Percentiles rank a stretch among this genome's conserved stretches.
phyloP scores from a whole-genome alignment of 202 grass and related monocot species.

The Thinopyrum obtusiflorum region DNA sequence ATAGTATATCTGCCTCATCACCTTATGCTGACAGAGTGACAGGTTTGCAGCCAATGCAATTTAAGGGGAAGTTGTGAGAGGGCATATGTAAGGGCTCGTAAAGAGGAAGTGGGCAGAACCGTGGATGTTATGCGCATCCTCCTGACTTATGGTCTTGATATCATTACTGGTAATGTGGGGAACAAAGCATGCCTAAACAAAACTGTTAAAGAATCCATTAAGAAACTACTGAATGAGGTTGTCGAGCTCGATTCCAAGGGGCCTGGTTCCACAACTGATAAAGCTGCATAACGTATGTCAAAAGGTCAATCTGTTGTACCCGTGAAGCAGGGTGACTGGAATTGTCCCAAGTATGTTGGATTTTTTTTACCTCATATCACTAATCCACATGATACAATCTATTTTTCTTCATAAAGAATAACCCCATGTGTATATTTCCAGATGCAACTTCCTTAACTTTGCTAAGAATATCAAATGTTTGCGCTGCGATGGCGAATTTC shows the following conservation, averaged over 20 bases:
- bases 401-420: not conserved
- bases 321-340: constrained; percentile 91
- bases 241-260: constrained; percentile 56
- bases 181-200: constrained; percentile 69
- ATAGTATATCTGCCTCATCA: constrained; percentile 21
- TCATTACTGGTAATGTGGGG: constrained; percentile 62
- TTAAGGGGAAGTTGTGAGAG: constrained; percentile 80
- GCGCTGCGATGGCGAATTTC: constrained; percentile 73
- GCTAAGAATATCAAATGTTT: constrained; percentile 94
- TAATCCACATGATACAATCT: not conserved
- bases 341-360: constrained; percentile 76
- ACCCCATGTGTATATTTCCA: constrained; percentile 24
- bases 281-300: constrained; percentile 25
- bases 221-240: constrained; percentile 65
- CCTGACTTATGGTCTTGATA: constrained; percentile 77
- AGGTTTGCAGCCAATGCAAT: constrained; percentile 89
- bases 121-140: constrained; percentile 87
- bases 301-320: constrained; percentile 59
- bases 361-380: not conserved
- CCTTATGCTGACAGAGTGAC: constrained; percentile 48
- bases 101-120: constrained; percentile 83
- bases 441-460: constrained; percentile 96
- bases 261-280: constrained; percentile 38
- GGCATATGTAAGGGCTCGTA: constrained; percentile 69
- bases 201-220: constrained; percentile 70